Base-by-base conservation (phyloP, 2,329 filamentous ascomycete species). In the Ophiostoma populinum region DNA sequence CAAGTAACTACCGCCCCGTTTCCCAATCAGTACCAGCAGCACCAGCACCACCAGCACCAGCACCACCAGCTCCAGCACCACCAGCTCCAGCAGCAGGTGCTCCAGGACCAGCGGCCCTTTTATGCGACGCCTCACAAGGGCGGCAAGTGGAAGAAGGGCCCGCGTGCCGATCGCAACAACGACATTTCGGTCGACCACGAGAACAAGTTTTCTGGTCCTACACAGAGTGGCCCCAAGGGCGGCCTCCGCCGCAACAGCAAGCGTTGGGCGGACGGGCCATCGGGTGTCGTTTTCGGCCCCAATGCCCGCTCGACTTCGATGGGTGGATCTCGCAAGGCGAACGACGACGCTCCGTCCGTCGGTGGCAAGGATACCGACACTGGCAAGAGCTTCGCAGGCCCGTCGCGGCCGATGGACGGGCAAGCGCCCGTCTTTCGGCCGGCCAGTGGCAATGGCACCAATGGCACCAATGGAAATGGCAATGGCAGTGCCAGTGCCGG, bases 101-200 rank as follows among this genome's bases (percentile, higher is more conserved):
- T n/a, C n/a, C n/a, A n/a, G n/a, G n/a, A n/a, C n/a, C 38, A 34
- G 35, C 51, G 51, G 61, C 51, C 52, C 31, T 40, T 52, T 40
- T 51, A 21, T 22, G 26, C 29, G 13, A 24, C 22, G 22, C 29
- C 17, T 13, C 11, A 51, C 47, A 63, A 60, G 45, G 40, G 42
- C 43, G 46, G 41, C 34, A 65, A 24, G 24, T 39, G 63, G 51
- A 67, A 58, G 45, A 60, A 54, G 47, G 59, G 55, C 42, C 36
- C 43, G 42, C 61, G 62, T 47, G 58, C 57, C 50, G 62, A 65
- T 45, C 51, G 50, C 46, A 17, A 26, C 61, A 67, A 49, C 62
- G 58, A 7, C 12, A 24, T 51, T 54, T 50, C 47, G 55, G 43
- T 51, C 43, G 56, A 58, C 39, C 49, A 53, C 47, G 49, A 53